phyloP scores from a whole-genome alignment of 2,329 filamentous ascomycete species.

The Venturia effusa region DNA sequence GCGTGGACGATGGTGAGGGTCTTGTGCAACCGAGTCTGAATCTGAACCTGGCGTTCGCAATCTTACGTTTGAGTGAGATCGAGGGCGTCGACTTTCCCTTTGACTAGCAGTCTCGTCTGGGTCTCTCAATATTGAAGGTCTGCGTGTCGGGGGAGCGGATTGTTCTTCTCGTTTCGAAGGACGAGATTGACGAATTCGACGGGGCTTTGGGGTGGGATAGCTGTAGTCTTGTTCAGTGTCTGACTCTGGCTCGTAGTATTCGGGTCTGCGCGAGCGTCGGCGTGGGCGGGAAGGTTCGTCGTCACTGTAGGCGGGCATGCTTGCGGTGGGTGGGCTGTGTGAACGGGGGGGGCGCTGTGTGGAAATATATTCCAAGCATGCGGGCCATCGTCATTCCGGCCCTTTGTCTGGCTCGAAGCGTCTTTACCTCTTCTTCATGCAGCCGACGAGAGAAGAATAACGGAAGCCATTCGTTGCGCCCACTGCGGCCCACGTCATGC shows the following conservation, averaged over 20 bases:
- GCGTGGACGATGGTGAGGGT: background rate
- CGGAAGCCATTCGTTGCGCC: no score
- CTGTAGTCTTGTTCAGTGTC: background rate
- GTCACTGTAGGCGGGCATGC: constrained; percentile 1
- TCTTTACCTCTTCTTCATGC: constrained; percentile 1
- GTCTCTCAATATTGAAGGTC: constrained; percentile 9
- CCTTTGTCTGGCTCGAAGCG: background rate
- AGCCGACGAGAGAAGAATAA: no score
- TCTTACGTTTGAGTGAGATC: constrained; percentile 6
- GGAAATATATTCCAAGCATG: background rate
- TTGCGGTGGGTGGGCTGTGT: background rate
- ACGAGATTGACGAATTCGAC: background rate
- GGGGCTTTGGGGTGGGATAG: constrained; percentile 1
- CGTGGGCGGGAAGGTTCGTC: constrained; percentile 1
- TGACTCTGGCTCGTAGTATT: constrained; percentile 1
- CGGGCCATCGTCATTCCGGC: background rate
- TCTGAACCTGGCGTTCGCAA: constrained; percentile 10
- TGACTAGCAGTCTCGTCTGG: constrained; percentile 9
- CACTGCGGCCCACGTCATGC: no score
- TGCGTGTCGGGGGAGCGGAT: constrained; percentile 1
- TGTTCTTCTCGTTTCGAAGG: background rate
- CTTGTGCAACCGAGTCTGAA: background rate
- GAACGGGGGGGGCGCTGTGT: background rate
- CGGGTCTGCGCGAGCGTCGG: constrained; percentile 5
- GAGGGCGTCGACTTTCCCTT: constrained; percentile 2